Percentiles rank a stretch among this genome's conserved stretches.
phyloP scores from a whole-genome alignment of 2,329 filamentous ascomycete genomes.

The Neofusicoccum sp. region DNA sequence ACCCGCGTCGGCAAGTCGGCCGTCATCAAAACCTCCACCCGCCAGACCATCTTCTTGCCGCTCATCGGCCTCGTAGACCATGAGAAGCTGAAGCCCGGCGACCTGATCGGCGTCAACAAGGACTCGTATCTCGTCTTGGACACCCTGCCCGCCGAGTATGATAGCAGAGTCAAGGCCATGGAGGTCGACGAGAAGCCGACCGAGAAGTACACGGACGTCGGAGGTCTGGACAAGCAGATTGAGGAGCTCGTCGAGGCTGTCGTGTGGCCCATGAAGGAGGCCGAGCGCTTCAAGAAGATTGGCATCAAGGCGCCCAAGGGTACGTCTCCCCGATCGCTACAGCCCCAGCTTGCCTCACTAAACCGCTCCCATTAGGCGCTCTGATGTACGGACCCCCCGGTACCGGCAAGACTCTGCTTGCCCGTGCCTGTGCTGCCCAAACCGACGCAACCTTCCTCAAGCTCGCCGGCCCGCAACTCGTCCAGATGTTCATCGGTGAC shows the following conservation, averaged over 20 bases:
- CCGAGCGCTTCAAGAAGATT: constrained; percentile 98
- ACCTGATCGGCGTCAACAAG: constrained; percentile 98
- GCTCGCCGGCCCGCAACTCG: constrained; percentile 92
- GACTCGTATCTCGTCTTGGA: constrained; percentile 97
- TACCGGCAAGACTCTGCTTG: constrained; percentile 87
- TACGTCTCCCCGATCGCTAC: constrained; percentile 44
- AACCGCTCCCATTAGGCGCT: constrained; percentile 62
- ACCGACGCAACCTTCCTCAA: constrained; percentile 99
- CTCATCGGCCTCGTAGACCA: constrained; percentile 96
- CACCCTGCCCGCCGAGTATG: constrained; percentile 94
- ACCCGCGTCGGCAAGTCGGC: constrained; percentile 96
- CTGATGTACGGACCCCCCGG: constrained; percentile 96
- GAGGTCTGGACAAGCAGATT: constrained; percentile 97
- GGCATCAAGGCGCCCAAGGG: constrained; percentile 99
- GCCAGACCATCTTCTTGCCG: constrained; percentile 97
- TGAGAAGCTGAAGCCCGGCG: constrained; percentile 88
- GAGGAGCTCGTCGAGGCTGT: constrained; percentile 98
- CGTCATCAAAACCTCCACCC: constrained; percentile 98
- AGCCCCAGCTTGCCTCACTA: constrained; percentile 11
- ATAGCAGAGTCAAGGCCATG: constrained; percentile 99
- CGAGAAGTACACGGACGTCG: constrained; percentile 97
- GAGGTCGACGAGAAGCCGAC: constrained; percentile 99
- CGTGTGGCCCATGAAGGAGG: constrained; percentile 99
- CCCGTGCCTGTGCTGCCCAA: constrained; percentile 93
- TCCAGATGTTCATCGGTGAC: constrained; percentile 99